Percentiles rank a stretch among this genome's conserved stretches.
phyloP scores from a whole-genome alignment of 2,329 filamentous ascomycete genomes.

The Fusarium haematococcum region DNA sequence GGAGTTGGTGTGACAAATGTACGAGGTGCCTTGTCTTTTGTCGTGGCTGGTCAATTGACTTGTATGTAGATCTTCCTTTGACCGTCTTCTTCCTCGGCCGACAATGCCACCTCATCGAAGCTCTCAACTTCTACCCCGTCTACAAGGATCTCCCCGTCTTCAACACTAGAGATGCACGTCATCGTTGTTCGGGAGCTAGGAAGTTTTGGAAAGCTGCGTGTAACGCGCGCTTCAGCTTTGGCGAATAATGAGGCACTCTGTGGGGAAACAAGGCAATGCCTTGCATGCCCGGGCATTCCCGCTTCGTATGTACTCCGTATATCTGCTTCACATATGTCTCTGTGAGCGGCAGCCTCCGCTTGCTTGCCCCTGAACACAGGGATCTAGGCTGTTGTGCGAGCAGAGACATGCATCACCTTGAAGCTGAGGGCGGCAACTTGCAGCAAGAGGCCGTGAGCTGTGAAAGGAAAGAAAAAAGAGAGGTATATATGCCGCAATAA shows the following conservation, averaged over 20 bases:
- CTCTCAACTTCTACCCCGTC: not conserved
- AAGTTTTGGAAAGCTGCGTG: not conserved
- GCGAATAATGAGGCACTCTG: not conserved
- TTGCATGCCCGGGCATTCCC: not conserved
- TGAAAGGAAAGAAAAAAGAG: not conserved
- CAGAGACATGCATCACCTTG: not conserved
- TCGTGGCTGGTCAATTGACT: not conserved
- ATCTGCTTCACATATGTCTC: not conserved
- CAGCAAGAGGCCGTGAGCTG: not conserved
- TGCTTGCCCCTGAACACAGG: not conserved
- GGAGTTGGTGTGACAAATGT: not conserved
- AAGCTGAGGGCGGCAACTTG: not conserved
- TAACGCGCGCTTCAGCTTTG: not conserved
- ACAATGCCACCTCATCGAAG: not conserved
- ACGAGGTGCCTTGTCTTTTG: not conserved
- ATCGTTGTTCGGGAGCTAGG: slow-evolving; percentile 1
- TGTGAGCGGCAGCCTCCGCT: not conserved
- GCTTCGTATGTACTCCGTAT: not conserved
- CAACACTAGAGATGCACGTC: not conserved
- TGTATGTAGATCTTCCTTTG: not conserved
- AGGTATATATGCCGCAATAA: not conserved
- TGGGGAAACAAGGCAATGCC: not conserved
- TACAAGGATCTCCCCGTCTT: slow-evolving; percentile 2
- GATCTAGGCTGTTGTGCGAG: not conserved
- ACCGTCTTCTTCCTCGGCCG: not conserved